These are phyloP conservation scores for Xylaria sp. DNA, from an alignment of 2,329 filamentous ascomycete species.

Conservation along the genomic window DNA sequence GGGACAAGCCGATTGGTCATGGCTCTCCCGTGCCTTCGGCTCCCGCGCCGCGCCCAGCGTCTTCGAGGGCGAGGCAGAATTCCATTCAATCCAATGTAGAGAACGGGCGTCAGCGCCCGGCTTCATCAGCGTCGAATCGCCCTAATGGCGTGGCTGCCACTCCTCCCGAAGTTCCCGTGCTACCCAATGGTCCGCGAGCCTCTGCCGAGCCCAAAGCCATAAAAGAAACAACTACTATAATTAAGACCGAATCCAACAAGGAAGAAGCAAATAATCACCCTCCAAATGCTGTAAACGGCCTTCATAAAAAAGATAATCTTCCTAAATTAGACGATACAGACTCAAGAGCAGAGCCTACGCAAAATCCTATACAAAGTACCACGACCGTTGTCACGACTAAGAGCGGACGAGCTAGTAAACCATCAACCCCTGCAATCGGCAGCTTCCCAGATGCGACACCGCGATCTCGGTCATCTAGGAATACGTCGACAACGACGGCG, in stretches of 20 bases:
- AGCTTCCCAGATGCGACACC: constrained; percentile 66
- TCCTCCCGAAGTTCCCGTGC: constrained; percentile 51
- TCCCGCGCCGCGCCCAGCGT: constrained; percentile 68
- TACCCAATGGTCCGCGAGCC: constrained; percentile 48
- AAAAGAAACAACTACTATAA: constrained; percentile 57
- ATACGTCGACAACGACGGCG: constrained; percentile 46
- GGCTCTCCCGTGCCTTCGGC: constrained; percentile 68
- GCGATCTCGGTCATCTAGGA: constrained; percentile 65
- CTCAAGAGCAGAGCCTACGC: constrained; percentile 54
- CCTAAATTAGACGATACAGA: constrained; percentile 60
- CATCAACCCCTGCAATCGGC: constrained; percentile 70
- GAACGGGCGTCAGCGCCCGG: constrained; percentile 62
- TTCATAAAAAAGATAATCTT: constrained; percentile 56
- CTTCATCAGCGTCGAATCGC: constrained; percentile 70
- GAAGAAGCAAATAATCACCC: constrained; percentile 47
- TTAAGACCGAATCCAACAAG: constrained; percentile 53
- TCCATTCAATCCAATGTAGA: constrained; percentile 71
- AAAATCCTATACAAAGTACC: constrained; percentile 50
- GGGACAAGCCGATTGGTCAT: constrained; percentile 65
- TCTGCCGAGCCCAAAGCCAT: constrained; percentile 61
- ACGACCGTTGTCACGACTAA: constrained; percentile 65
- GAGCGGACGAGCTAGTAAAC: constrained; percentile 73
- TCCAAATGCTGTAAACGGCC: constrained; percentile 44
- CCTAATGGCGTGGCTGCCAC: constrained; percentile 61
- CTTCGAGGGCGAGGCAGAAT: constrained; percentile 79